Evolutionary conservation across 139 green algal species (phyloP).

Genomic region (Parachlorella kessleri): DNA sequence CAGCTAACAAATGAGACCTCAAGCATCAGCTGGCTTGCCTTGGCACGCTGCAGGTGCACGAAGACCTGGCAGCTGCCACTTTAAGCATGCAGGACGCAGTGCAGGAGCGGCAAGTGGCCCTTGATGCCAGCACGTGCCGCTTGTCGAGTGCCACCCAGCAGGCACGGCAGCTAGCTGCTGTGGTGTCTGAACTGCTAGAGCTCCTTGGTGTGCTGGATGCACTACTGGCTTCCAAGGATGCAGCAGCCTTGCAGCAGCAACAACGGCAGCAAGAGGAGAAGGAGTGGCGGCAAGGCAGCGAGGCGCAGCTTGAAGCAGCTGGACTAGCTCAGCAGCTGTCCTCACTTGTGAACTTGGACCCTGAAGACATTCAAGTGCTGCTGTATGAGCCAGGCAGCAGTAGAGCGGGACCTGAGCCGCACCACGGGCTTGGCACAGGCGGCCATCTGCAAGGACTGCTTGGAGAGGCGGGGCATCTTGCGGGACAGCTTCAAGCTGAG

Average conservation of each 20-base stretch:
- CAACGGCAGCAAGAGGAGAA: too few species aligned
- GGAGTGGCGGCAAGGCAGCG: too few species aligned
- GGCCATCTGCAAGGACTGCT: not conserved
- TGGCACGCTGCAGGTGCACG: slow-evolving; percentile 2
- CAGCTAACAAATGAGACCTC: too few species aligned
- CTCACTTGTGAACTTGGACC: not conserved
- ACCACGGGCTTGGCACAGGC: not conserved
- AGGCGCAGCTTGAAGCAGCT: not conserved
- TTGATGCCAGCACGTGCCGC: not conserved
- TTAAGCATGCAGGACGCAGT: not conserved
- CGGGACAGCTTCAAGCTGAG: not conserved
- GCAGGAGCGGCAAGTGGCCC: not conserved
- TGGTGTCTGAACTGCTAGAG: slow-evolving; percentile 29
- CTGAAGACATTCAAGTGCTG: not conserved
- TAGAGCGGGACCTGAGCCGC: not conserved
- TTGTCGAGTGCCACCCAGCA: not conserved
- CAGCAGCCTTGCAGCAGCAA: not conserved
- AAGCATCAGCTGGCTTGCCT: too few species aligned
- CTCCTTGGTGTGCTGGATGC: slow-evolving; percentile 12
- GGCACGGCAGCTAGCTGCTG: slow-evolving; percentile 5
- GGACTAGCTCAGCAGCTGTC: not conserved
- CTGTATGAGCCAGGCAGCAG: not conserved
- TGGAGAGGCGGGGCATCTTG: not conserved
- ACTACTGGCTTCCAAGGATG: not conserved
- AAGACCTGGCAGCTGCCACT: not conserved